phyloP scores from a whole-genome alignment of 164 flowering plant species.

The Macadamia integrifolia region DNA sequence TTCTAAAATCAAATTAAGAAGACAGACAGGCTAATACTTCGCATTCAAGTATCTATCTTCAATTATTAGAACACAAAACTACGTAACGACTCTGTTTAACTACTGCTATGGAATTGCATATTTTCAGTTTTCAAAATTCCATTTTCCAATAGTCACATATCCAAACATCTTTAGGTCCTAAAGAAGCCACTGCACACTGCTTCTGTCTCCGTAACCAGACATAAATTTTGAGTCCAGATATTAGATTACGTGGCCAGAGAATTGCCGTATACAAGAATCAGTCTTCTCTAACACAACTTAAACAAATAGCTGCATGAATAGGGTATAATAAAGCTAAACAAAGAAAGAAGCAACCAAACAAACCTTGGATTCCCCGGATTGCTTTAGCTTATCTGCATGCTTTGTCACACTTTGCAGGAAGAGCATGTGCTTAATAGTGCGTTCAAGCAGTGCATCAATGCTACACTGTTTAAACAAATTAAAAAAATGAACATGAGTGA shows the following conservation, averaged over 20 bases:
- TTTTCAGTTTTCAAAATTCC: no score
- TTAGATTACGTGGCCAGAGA: not conserved
- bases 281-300: not conserved
- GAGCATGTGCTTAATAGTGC: slow-evolving; percentile 96
- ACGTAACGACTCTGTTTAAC: not conserved
- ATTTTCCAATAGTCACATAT: no score
- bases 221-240: not conserved
- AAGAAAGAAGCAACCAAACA: not conserved
- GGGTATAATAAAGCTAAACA: not conserved
- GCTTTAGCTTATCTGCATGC: slow-evolving; percentile 90
- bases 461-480: slow-evolving; percentile 70
- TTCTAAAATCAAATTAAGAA: no score
- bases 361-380: slow-evolving; percentile 75
- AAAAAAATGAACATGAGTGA: not conserved
- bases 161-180: no score
- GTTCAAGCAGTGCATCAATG: slow-evolving; percentile 89
- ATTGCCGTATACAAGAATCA: not conserved
- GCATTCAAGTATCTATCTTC: not conserved
- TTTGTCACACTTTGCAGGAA: slow-evolving; percentile 97
- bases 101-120: not conserved
- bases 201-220: not conserved
- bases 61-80: not conserved
- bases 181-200: not conserved
- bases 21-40: not conserved
- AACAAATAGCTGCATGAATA: not conserved